Evolutionary conservation across 73 alveolate genomes (phyloP).

Genomic region (Breviolum minutum): DNA sequence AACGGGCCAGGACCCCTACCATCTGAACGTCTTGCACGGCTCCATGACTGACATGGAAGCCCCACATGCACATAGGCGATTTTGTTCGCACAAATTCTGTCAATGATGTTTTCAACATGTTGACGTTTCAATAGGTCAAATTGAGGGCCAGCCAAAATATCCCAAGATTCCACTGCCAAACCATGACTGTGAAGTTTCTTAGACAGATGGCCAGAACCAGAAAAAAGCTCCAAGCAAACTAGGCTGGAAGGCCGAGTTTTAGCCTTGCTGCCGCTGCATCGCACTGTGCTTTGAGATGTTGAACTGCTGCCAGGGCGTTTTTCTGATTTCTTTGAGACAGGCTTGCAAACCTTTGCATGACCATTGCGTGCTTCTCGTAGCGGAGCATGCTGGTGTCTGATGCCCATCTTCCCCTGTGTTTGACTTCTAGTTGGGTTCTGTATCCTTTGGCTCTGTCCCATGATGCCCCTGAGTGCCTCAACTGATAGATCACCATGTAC

Average conservation of each 20-base stretch:
- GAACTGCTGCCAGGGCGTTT: neutral
- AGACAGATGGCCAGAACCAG: neutral
- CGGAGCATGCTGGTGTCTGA: conserved; percentile 24
- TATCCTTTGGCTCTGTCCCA: neutral
- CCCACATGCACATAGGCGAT: conserved; percentile 18
- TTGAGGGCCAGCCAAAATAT: neutral
- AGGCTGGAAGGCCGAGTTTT: no score
- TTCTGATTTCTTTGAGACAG: neutral
- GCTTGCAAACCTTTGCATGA: neutral
- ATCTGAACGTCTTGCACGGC: neutral
- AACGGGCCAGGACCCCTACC: conserved; percentile 35
- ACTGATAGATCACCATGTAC: neutral
- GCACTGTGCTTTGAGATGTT: neutral
- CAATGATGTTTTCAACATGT: neutral
- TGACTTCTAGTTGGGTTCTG: conserved; percentile 51
- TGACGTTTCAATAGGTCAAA: neutral
- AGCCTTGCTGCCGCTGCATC: neutral
- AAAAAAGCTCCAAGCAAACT: neutral
- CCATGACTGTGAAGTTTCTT: neutral
- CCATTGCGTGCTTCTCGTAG: conserved; percentile 66
- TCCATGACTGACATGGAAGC: conserved; percentile 26
- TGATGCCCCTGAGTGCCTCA: conserved; percentile 62
- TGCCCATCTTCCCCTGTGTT: conserved; percentile 78
- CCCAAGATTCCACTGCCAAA: conserved; percentile 21
- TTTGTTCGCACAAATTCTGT: neutral